Evolutionary conservation across 139 green algal genomes (phyloP).

Genomic region (Tetradesmus lagerheimii): DNA sequence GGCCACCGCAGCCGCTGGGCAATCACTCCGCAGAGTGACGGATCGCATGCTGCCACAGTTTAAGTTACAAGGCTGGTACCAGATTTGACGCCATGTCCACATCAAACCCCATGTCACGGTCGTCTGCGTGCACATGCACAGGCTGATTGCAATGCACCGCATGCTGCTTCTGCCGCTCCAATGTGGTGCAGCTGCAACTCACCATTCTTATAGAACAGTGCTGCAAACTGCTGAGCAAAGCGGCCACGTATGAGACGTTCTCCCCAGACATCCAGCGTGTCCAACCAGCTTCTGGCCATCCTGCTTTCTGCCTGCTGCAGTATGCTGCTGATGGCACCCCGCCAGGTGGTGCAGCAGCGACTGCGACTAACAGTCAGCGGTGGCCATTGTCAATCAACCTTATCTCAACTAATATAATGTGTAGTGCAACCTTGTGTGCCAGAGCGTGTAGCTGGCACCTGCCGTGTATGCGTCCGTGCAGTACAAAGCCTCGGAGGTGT

Average conservation of each 20-base stretch:
- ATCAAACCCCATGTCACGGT: too few relatives aligned
- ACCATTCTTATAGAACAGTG: slow-evolving; percentile 66
- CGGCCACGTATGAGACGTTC: background rate
- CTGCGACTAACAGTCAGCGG: background rate
- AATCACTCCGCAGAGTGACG: too few relatives aligned
- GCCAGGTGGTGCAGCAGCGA: background rate
- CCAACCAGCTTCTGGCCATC: background rate
- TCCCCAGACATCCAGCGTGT: background rate
- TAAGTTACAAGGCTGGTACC: too few relatives aligned
- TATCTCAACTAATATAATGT: background rate
- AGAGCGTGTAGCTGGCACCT: background rate
- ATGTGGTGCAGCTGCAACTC: slow-evolving; percentile 12
- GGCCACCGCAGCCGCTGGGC: too few relatives aligned
- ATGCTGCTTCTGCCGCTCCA: background rate
- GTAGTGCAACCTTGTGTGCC: background rate
- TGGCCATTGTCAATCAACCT: background rate
- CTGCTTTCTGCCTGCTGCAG: background rate
- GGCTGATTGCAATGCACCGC: background rate
- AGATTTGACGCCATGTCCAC: too few relatives aligned
- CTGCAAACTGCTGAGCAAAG: slow-evolving; percentile 59
- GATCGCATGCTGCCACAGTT: too few relatives aligned
- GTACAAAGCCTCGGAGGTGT: background rate
- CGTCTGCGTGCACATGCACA: background rate
- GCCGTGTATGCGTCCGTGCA: background rate
- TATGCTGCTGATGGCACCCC: background rate